Evolutionary conservation across 1,284 basidiomycete genomes (phyloP).

Genomic region (Xerocomus amazonicus): DNA sequence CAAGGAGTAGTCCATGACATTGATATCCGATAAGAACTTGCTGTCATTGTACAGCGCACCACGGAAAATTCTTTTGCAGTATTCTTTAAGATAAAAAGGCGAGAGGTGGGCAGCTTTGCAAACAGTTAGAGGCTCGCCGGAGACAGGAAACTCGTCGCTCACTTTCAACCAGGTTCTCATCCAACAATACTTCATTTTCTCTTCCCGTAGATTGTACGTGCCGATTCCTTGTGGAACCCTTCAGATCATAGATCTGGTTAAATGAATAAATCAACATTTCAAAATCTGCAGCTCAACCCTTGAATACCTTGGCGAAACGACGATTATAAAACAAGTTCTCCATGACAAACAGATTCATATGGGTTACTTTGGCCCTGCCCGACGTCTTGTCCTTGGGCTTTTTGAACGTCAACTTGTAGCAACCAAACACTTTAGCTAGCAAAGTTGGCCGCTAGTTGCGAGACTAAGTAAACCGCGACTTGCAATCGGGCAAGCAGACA

Average conservation of each 20-base stretch:
- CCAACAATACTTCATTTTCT: constrained; percentile 89
- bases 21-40: constrained; percentile 90
- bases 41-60: constrained; percentile 93
- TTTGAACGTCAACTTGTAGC: constrained; percentile 92
- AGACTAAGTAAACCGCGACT: constrained; percentile 3
- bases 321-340: constrained; percentile 96
- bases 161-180: constrained; percentile 90
- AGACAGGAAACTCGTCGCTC: constrained; percentile 20
- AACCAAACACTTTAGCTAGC: constrained; percentile 96
- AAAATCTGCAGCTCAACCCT: background rate
- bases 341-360: constrained; percentile 97
- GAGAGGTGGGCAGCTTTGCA: constrained; percentile 59
- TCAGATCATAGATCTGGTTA: constrained; percentile 86
- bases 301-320: constrained; percentile 73
- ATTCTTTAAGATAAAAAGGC: constrained; percentile 94
- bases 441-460: constrained; percentile 80
- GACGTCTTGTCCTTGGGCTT: constrained; percentile 68
- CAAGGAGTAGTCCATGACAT: constrained; percentile 99
- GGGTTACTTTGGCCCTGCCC: constrained; percentile 72
- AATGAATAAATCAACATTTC: constrained; percentile 4
- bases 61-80: constrained; percentile 89
- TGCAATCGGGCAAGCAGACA: background rate
- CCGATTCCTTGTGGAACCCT: constrained; percentile 89
- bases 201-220: constrained; percentile 89
- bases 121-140: constrained; percentile 8